These are phyloP conservation scores for Geosmithia morbida DNA, from an alignment of 2,329 filamentous ascomycete genomes.

Conservation along the genomic window DNA sequence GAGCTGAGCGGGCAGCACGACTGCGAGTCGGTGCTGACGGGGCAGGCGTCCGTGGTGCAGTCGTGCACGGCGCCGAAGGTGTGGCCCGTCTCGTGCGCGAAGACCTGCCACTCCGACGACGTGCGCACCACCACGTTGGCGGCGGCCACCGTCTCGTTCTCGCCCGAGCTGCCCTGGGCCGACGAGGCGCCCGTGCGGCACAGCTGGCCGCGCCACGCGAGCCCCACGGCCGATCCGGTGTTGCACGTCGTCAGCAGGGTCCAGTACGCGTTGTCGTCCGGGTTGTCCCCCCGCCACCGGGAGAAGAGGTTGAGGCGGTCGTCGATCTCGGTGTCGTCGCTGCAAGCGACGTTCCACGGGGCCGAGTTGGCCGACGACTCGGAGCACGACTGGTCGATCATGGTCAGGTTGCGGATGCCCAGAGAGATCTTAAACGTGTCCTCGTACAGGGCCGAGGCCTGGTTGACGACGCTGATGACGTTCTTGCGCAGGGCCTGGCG, in stretches of 20 bases:
- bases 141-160: slow-evolving; percentile 61
- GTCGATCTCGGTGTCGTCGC: slow-evolving; percentile 47
- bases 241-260: slow-evolving; percentile 72
- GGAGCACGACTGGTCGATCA: slow-evolving; percentile 64
- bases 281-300: slow-evolving; percentile 63
- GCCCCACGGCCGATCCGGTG: slow-evolving; percentile 71
- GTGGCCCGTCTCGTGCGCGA: slow-evolving; percentile 88
- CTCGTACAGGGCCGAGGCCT: slow-evolving; percentile 79
- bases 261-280: slow-evolving; percentile 85
- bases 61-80: slow-evolving; percentile 96
- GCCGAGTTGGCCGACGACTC: slow-evolving; percentile 49
- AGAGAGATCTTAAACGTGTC: slow-evolving; percentile 88
- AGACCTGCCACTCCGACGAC: slow-evolving; percentile 80
- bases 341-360: slow-evolving; percentile 76
- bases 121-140: slow-evolving; percentile 85
- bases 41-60: slow-evolving; percentile 59
- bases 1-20: slow-evolving; percentile 68
- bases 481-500: slow-evolving; percentile 50
- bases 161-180: slow-evolving; percentile 24
- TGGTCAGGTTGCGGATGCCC: slow-evolving; percentile 72
- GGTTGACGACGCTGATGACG: slow-evolving; percentile 72
- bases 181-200: slow-evolving; percentile 49
- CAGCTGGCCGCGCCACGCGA: slow-evolving; percentile 86
- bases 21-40: slow-evolving; percentile 36
- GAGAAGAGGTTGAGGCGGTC: slow-evolving; percentile 80